Evolutionary conservation across 441 rosid genomes (phyloP), one percentile per base, ranked within the genome.

Genomic region (Theobroma grandiflorum): DNA sequence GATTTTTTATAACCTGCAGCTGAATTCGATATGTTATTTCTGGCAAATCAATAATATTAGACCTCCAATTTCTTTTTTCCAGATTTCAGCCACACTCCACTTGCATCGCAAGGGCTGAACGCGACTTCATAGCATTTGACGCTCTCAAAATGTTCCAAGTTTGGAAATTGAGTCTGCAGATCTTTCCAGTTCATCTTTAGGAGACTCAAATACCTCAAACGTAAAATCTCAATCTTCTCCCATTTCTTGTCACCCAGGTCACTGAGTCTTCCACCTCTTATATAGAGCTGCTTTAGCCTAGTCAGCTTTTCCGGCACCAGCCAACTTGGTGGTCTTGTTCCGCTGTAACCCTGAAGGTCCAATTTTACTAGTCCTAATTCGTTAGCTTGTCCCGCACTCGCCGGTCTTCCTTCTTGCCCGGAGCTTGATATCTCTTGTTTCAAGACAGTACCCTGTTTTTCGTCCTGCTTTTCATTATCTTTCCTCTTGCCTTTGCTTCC

Each of bases 261-360:
- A 2, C 61, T 66, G 37, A 90, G 84, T 22, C 33, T 40, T 80
- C 91, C 94, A 78, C 92, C 94, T 75, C 76, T 82, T 2, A 89
- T 82, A 69, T 83, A 87, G 16, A 90, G 80, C 40, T 83, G 79
- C 65, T 82, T 68, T 38, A 87, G 74, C 1, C 0, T 0, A 2
- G 0, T 4, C 3, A 88, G 65, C 0, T 52, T 18, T 5, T 26
- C 0, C 0, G 90, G 88, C 35, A 4, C 5, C 77, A 87, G 73
- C 90, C 86, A 83, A 4, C 0, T 0, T 1, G 91, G 92, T 52
- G 79, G n/a, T n/a, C n/a, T n/a, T n/a, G 79, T 0, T 2, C 43
- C 16, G 3, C 0, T 0, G 72, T 80, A 89, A 78, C 92, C 87
- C 37, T 81, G 85, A 35, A 91, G 85, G 6, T 86, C 89, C 35